phyloP scores from a whole-genome alignment of 345 rosid species.

The Euphorbia tirucalli region DNA sequence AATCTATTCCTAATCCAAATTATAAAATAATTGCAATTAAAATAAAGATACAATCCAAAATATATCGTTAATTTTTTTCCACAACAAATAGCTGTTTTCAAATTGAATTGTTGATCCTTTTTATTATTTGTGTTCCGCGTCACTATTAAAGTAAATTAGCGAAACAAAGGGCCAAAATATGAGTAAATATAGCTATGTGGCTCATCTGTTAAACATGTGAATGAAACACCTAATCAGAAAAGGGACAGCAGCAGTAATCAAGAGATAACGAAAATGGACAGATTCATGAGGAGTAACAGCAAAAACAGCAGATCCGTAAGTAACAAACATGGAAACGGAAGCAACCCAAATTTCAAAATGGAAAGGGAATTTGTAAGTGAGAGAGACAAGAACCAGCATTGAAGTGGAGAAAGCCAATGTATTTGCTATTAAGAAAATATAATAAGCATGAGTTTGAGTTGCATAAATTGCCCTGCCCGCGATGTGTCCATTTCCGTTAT shows the following conservation, averaged over 20 bases:
- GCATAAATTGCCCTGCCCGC: conserved; percentile 20
- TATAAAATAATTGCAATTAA: too few species aligned
- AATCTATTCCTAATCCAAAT: too few species aligned
- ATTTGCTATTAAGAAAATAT: conserved; percentile 29
- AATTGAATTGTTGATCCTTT: too few species aligned
- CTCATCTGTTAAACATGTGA: conserved; percentile 9
- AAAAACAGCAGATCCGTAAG: conserved; percentile 26
- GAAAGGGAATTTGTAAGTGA: conserved; percentile 27
- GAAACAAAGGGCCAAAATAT: too few species aligned
- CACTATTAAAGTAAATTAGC: too few species aligned
- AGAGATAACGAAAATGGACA: conserved; percentile 16
- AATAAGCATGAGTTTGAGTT: conserved; percentile 10
- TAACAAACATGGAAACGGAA: conserved; percentile 18
- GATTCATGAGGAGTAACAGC: conserved; percentile 23
- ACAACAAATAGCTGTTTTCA: too few species aligned
- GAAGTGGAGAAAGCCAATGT: conserved; percentile 11
- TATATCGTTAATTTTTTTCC: too few species aligned
- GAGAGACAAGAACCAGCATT: conserved; percentile 10
- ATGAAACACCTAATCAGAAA: conserved; percentile 10
- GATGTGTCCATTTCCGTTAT: not conserved
- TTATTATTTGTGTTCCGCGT: too few species aligned
- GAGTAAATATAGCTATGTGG: too few species aligned
- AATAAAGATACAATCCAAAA: too few species aligned
- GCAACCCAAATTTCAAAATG: conserved; percentile 22
- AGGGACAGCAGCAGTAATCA: conserved; percentile 16